These are phyloP conservation scores for Citeromyces hawaiiensis DNA, from an alignment of 1,139 yeast genomes.

Conservation along the genomic window DNA sequence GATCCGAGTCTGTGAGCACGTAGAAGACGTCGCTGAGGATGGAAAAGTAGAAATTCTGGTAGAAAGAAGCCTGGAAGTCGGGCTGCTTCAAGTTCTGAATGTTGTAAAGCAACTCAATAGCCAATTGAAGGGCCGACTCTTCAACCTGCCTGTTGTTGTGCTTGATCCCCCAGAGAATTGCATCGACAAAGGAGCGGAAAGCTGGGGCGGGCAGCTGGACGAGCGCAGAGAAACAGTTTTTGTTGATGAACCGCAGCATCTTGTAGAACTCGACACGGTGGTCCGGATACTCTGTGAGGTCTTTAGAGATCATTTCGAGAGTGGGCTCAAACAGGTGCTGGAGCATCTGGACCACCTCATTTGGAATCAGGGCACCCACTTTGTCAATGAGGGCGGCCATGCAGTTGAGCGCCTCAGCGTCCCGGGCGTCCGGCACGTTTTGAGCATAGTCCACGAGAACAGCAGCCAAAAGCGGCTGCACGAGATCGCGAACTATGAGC, in stretches of 20 bases:
- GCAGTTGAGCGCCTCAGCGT: slow-evolving; percentile 93
- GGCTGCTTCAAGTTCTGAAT: slow-evolving; percentile 59
- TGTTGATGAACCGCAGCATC: slow-evolving; percentile 73
- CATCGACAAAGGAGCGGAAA: slow-evolving; percentile 81
- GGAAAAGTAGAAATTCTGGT: slow-evolving; percentile 78
- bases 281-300: slow-evolving; percentile 93
- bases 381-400: slow-evolving; percentile 81
- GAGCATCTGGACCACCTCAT: slow-evolving; percentile 75
- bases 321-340: slow-evolving; percentile 93
- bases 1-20: slow-evolving; percentile 94
- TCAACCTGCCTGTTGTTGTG: slow-evolving; percentile 95
- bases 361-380: slow-evolving; percentile 83
- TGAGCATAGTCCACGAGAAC: slow-evolving; percentile 82
- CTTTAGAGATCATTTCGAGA: slow-evolving; percentile 87
- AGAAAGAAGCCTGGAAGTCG: slow-evolving; percentile 68
- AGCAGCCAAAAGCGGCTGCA: slow-evolving; percentile 74
- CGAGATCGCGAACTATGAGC: slow-evolving; percentile 72
- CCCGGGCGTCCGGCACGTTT: slow-evolving; percentile 93
- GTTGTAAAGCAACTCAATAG: slow-evolving; percentile 70
- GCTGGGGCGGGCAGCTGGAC: slow-evolving; percentile 85
- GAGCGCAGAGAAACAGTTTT: slow-evolving; percentile 76
- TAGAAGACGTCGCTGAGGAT: slow-evolving; percentile 85
- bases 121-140: slow-evolving; percentile 73
- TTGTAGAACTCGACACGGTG: slow-evolving; percentile 95
- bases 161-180: slow-evolving; percentile 96